Conservation (phyloP, 1,284 basidiomycete genomes). For the Irpex rosettiformis region DNA sequence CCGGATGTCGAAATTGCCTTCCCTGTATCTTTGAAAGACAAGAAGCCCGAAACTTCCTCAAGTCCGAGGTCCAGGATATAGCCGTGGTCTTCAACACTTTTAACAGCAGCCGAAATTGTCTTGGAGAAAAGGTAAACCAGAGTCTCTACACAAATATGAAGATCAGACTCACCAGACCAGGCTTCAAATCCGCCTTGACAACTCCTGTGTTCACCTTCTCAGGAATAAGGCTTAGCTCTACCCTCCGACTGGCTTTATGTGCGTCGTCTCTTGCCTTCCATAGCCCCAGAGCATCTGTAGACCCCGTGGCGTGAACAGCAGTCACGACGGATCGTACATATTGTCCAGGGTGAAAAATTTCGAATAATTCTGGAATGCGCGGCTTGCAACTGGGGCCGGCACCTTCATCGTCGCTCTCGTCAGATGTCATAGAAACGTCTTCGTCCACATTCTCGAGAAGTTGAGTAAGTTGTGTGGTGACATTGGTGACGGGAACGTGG, state of each 20-base stretch:
- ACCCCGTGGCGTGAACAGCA: constrained; percentile 57
- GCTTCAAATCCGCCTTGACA: constrained; percentile 71
- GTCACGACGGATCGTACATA: constrained; percentile 83
- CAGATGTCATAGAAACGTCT: constrained; percentile 42
- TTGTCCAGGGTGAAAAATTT: constrained; percentile 83
- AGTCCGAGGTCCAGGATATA: constrained; percentile 89
- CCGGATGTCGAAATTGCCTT: constrained; percentile 34
- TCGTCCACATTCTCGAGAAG: constrained; percentile 63
- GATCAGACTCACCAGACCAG: constrained; percentile 60
- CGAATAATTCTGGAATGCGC: constrained; percentile 61
- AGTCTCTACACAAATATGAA: neutral
- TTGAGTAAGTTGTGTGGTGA: constrained; percentile 82
- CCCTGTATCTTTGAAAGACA: constrained; percentile 67
- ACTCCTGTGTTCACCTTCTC: constrained; percentile 85
- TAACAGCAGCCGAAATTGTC: constrained; percentile 76
- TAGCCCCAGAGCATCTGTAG: constrained; percentile 54
- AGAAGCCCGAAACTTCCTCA: constrained; percentile 71
- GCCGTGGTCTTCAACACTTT: constrained; percentile 92
- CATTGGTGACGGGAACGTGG: constrained; percentile 93
- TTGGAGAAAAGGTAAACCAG: constrained; percentile 28
- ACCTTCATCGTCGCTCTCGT: constrained; percentile 43
- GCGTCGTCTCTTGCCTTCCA: constrained; percentile 62
- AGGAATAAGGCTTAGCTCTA: constrained; percentile 89
- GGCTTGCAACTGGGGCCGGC: constrained; percentile 24
- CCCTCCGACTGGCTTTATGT: constrained; percentile 65